Evolutionary conservation across 108 stramenopile species (phyloP), one percentile per base, ranked within the genome.

Genomic region (Aurantiochytrium sp.): DNA sequence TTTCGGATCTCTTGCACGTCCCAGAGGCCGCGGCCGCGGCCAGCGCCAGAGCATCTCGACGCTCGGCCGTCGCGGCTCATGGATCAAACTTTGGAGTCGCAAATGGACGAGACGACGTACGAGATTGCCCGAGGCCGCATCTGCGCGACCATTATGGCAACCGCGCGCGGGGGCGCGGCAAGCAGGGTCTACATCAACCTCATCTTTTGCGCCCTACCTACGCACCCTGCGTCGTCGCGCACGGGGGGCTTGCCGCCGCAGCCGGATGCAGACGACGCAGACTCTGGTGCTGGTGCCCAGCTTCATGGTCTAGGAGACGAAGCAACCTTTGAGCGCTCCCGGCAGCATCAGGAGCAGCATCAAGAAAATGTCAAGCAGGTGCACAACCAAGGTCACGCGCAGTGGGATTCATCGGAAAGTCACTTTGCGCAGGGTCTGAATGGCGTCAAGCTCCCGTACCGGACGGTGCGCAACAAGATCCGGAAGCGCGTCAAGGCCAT

Each of bases 161-260:
- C 73, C 6, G 17, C 19, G 6, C 39, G 19, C 30, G n/a, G 21
- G 27, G 39, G 42, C 6, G 19, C 12, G 0, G 36, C 73, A 24
- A 81, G 73, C 4, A 3, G 32, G 15, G 73, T 81, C 24, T 48
- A 1, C 73, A 81, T 81, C 2, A 41, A 81, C 30, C 30, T 81
- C n/a, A 81, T 81, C 73, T 81, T 81, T 42, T 81, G 73, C 45
- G 32, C 73, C 0, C 30, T 81, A 10, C 73, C 73, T 22, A 41
- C 39, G 45, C 73, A 65, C 24, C 59, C 59, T 8, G 10, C 27
- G 59, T 34, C 59, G 10, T 30, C 34, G 4, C 59, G 24, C 53
- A 54, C 17, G 12, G 53, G 53, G 17, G 17, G 21, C 12, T 12
- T 54, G 21, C 12, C 12, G 17, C 21, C 53, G 12, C 53, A 54